These are phyloP conservation scores for Plasmodium inui DNA, from an alignment of 169 alveolate species.

Conservation along the genomic window DNA sequence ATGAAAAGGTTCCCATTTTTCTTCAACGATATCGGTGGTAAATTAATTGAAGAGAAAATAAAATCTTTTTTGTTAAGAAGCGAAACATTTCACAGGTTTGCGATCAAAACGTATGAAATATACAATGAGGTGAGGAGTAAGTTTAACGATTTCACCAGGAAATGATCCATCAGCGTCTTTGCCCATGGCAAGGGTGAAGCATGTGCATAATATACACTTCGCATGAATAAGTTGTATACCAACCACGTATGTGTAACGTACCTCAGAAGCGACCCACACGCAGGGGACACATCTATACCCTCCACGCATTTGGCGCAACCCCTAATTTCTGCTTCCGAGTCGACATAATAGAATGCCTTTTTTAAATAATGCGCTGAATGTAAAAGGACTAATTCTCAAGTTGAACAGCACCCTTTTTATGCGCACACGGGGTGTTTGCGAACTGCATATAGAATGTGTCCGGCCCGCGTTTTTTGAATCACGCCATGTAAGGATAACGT, in stretches of 20 bases:
- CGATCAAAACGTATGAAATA: slow-evolving; percentile 48
- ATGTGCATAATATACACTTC: neutral
- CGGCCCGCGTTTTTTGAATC: neutral
- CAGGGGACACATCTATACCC: neutral
- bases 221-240: neutral
- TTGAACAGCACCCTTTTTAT: slow-evolving; percentile 7
- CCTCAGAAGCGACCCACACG: neutral
- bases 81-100: slow-evolving; percentile 70
- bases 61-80: slow-evolving; percentile 52
- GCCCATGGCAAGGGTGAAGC: neutral
- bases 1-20: slow-evolving; percentile 75
- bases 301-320: neutral
- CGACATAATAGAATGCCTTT: slow-evolving; percentile 45
- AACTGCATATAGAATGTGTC: slow-evolving; percentile 6
- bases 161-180: neutral
- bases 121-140: slow-evolving; percentile 63
- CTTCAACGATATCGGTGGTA: slow-evolving; percentile 73
- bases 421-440: neutral
- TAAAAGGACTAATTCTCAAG: slow-evolving; percentile 12
- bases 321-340: neutral
- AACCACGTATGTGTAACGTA: neutral
- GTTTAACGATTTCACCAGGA: slow-evolving; percentile 25
- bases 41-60: slow-evolving; percentile 73
- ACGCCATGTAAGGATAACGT: neutral
- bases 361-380: slow-evolving; percentile 38